phyloP scores from a whole-genome alignment of 371 early-diverging fungal genomes.

The Cokeromyces recurvatus region DNA sequence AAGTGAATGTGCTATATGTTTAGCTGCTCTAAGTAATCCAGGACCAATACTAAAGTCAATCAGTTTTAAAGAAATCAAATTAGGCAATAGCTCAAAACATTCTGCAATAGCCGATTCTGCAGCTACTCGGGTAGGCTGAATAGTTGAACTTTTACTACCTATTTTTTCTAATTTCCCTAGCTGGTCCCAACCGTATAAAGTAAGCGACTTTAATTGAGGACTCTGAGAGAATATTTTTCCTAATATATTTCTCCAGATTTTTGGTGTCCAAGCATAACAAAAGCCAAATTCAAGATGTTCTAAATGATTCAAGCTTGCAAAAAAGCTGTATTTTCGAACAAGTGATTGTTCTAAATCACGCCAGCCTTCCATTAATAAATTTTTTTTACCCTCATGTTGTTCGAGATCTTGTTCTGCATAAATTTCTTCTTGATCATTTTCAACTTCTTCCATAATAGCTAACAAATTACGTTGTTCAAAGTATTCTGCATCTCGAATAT shows the following conservation, averaged over 20 bases:
- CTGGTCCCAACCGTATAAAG: conserved; percentile 24
- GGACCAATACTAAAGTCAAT: conserved; percentile 18
- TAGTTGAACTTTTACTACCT: conserved; percentile 4
- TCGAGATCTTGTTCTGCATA: conserved; percentile 7
- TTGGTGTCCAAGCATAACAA: conserved; percentile 19
- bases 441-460: conserved; percentile 4
- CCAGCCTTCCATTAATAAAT: conserved; percentile 2
- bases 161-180: conserved; percentile 12
- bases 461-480: conserved; percentile 7
- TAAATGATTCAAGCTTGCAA: conserved; percentile 2
- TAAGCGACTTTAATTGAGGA: neutral
- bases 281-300: conserved; percentile 16
- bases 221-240: neutral
- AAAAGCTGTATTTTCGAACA: conserved; percentile 7
- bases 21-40: conserved; percentile 10
- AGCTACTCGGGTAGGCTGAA: conserved; percentile 14
- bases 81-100: conserved; percentile 6
- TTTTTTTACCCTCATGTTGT: neutral
- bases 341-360: neutral
- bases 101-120: conserved; percentile 17
- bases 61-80: conserved; percentile 1
- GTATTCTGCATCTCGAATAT: conserved; percentile 8
- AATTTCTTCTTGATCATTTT: conserved; percentile 5
- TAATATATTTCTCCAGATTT: conserved; percentile 11
- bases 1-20: neutral